Base-by-base conservation (phyloP, 257 asterid species). In the Fraxinus excelsior region DNA sequence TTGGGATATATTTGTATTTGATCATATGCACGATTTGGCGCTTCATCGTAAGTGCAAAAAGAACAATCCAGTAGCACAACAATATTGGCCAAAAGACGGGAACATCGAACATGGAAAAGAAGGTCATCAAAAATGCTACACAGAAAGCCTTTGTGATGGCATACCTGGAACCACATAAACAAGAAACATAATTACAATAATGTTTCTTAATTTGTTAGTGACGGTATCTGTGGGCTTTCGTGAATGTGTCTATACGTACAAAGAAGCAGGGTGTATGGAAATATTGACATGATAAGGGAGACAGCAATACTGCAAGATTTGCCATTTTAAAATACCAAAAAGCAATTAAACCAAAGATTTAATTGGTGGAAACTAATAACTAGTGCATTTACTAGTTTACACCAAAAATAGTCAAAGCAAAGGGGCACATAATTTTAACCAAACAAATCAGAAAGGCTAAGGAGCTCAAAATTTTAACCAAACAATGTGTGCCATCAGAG, bases 31-130 rank as follows among this genome's bases (percentile, higher is more conserved):
- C 69, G 75, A 86, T 90, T 72, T 87, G 94, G 68, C 89, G 86
- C 79, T 86, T 87, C 89, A 90, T 83, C 16, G 94, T 90, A 23
- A 87, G 87, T 32, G 79, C 84, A 65, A 88, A 86, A 42, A 90
- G 84, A 38, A 90, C 90, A 70, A 87, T 21, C 94, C 94, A 90
- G 84, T 90, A 90, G 82, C 82, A 84, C 68, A 90, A 75, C 16
- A 90, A 71, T 66, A 87, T 87, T 14, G 94, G 94, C 94, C 94
- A 90, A 79, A 87, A 90, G 70, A 87, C 92, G 1, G 94, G 94
- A 56, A 90, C 92, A 67, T 90, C 94, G 31, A 90, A 90, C 70
- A 90, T 72, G 62, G 89, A 86, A 53, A 90, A 87, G 87, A 87
- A 87, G 76, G 92, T 90, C 92, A 90, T 84, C 34, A 77, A 51